These are phyloP conservation scores for Mortierella sp. DNA, from an alignment of 371 early-diverging fungal species.

Conservation along the genomic window DNA sequence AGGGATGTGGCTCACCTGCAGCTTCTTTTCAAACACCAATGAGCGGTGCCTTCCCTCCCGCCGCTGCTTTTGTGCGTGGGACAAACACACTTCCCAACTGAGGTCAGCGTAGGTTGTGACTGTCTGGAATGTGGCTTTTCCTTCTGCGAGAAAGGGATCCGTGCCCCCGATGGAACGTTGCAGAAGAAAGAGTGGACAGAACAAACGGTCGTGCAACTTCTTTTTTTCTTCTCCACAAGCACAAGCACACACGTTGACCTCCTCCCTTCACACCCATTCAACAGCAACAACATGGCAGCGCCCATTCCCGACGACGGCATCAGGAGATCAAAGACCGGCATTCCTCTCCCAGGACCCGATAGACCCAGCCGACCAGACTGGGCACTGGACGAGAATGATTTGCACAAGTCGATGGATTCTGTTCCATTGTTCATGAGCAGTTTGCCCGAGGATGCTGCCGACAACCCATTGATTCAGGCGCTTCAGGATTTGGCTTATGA, in stretches of 20 bases:
- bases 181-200: neutral
- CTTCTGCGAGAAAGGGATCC: neutral
- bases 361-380: conserved; percentile 39
- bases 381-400: conserved; percentile 57
- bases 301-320: conserved; percentile 45
- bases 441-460: conserved; percentile 78
- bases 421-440: conserved; percentile 95
- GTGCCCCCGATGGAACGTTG: conserved; percentile 16
- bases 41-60: neutral
- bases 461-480: conserved; percentile 86
- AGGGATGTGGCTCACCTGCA: neutral
- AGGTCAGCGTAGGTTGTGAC: neutral
- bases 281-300: neutral
- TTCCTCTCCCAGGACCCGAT: conserved; percentile 52
- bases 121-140: conserved; percentile 19
- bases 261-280: neutral
- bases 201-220: neutral
- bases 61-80: neutral
- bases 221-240: neutral
- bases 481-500: conserved; percentile 92
- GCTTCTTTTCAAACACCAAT: neutral
- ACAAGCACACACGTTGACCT: neutral
- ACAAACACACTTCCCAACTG: neutral
- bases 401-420: conserved; percentile 73
- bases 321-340: conserved; percentile 41